Percentiles rank a stretch among this genome's conserved stretches.
Conservation (phyloP, 129 eudicot genomes). For the Lonicera japonica region DNA sequence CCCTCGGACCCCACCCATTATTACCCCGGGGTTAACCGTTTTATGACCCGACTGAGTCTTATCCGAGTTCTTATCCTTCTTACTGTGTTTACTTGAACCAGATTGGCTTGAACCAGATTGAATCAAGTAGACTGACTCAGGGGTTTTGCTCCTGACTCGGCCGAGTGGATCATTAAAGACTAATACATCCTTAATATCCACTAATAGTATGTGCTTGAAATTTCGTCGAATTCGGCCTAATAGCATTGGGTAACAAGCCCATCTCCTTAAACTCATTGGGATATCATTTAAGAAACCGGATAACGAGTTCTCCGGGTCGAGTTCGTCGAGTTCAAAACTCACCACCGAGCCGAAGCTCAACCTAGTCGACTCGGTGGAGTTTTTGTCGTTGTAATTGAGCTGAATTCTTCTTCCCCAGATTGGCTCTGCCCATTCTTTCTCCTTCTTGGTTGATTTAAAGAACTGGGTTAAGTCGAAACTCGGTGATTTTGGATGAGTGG, state of each 20-base stretch:
- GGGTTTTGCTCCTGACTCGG: conserved; percentile 50
- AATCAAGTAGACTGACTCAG: conserved; percentile 53
- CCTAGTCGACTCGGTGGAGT: conserved; percentile 42
- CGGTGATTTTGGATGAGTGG: conserved; percentile 6
- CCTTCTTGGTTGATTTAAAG: conserved; percentile 32
- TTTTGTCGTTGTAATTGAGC: conserved; percentile 9
- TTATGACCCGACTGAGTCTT: conserved; percentile 24
- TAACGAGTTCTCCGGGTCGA: conserved; percentile 80
- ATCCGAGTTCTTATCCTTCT: conserved; percentile 31
- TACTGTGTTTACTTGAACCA: conserved; percentile 21
- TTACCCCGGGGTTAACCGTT: conserved; percentile 32
- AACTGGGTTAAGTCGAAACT: conserved; percentile 51
- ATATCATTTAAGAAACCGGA: conserved; percentile 67
- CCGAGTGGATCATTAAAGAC: conserved; percentile 69
- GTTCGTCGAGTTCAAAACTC: conserved; percentile 66
- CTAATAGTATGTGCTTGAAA: conserved; percentile 53
- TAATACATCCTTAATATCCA: conserved; percentile 53
- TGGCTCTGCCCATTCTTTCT: conserved; percentile 46
- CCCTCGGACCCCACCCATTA: conserved; percentile 73
- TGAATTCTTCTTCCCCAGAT: conserved; percentile 60
- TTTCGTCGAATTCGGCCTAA: conserved; percentile 67
- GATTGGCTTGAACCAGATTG: conserved; percentile 7
- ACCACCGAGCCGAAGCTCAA: conserved; percentile 81
- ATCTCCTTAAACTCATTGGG: conserved; percentile 57
- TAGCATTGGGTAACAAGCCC: conserved; percentile 84